Base-by-base conservation (phyloP, 495 filamentous ascomycete species). In the Xylaria curta region DNA sequence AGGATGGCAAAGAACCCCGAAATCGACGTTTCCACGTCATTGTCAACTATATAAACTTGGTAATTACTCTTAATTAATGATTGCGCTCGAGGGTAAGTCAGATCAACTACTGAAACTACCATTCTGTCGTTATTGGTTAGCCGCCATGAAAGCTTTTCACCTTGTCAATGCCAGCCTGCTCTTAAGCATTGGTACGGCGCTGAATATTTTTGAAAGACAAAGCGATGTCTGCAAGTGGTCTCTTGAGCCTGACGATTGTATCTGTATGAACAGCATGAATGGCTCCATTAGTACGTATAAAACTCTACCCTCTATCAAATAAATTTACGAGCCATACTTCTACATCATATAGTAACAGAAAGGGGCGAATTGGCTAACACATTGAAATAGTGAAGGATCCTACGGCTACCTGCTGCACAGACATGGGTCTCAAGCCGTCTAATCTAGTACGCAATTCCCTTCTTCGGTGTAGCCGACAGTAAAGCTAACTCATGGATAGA, bases 161-260 rank as follows among this genome's bases (percentile, higher is more conserved):
- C 6, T 67, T n/a, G 12, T 49, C 33, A 54, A 56, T 26, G 33
- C 44, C 0, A n/a, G 47, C n/a, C 21, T 67, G 36, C 49, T 67
- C 4, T 31, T 56, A 2, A 44, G 31, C 40, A 17, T 61, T 24
- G 54, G 2, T 8, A 21, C 3, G 6, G 67, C 13, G 10, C 67
- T 69, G 2, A 69, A 69, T 19, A 51, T 69, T 15, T 69, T 69
- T 26, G 67, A 69, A 28, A 61, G 67, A 28, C 67, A 69, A 31
- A 69, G 40, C 17, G 67, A 69, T 61, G 67, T 69, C 40, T 69
- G 67, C 58, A 69, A 51, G 40, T 69, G 67, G 67, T 60, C 67
- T n/a, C 67, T 69, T 51, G 38, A 26, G n/a, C 67, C 67, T 17
- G 67, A 69, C 31, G 67, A 69, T 17, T 69, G 67, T 33, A 69